Conservation (phyloP, 257 asterid genomes). For the Cruciata laevipes region DNA sequence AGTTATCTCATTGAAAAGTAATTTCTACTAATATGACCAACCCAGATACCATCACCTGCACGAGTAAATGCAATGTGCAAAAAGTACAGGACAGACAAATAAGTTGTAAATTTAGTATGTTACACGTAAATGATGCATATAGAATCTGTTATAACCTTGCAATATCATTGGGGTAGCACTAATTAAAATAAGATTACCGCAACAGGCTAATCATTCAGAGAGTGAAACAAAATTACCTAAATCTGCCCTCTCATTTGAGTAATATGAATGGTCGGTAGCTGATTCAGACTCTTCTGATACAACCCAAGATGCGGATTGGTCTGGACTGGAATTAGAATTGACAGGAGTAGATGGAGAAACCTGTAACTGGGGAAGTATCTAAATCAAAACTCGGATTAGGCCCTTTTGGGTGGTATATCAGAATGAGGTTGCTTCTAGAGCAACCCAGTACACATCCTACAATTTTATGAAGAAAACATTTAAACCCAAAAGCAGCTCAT, state of each 20-base stretch:
- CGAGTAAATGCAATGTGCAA: neutral
- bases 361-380: constrained; percentile 39
- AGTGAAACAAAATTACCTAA: constrained; percentile 24
- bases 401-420: constrained; percentile 11
- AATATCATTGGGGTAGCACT: neutral
- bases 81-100: neutral
- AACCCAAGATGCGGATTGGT: constrained; percentile 32
- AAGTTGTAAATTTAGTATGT: neutral
- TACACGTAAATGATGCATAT: neutral
- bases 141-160: neutral
- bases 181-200: neutral
- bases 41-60: neutral
- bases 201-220: neutral
- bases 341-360: constrained; percentile 64
- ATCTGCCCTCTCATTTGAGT: constrained; percentile 18
- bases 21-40: neutral
- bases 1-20: neutral
- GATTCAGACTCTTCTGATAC: constrained; percentile 43
- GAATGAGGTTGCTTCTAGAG: constrained; percentile 6
- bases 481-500: neutral
- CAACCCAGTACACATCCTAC: neutral
- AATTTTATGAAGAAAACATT: neutral
- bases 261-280: constrained; percentile 22
- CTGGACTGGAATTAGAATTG: constrained; percentile 37
- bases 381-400: constrained; percentile 7